Conservation (phyloP, 176 grass and related monocot genomes). For the Oryza meyeriana region DNA sequence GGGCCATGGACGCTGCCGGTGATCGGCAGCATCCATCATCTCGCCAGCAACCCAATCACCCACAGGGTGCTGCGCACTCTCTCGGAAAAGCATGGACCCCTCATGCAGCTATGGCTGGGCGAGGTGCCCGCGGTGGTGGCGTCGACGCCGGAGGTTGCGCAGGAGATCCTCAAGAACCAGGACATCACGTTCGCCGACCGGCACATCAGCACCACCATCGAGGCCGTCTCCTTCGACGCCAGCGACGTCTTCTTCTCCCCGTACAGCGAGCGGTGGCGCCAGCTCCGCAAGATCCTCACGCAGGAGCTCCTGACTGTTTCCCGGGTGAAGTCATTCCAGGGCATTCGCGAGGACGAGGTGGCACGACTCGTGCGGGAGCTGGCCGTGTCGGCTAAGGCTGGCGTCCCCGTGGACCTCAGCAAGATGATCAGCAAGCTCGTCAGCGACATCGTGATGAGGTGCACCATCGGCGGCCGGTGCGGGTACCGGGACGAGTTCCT, state of each 20-base stretch:
- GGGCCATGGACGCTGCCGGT: slow-evolving; percentile 26
- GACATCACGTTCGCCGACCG: slow-evolving; percentile 12
- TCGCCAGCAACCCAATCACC: background rate
- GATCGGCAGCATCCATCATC: slow-evolving; percentile 26
- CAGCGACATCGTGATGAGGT: slow-evolving; percentile 25
- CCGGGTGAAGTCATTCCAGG: background rate
- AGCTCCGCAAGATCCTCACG: background rate
- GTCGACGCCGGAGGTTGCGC: slow-evolving; percentile 10
- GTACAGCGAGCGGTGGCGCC: background rate
- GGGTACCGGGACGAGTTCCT: slow-evolving; percentile 25
- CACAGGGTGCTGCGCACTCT: background rate
- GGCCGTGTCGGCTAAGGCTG: background rate
- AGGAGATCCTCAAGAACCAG: background rate
- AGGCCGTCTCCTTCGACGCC: background rate
- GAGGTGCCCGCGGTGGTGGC: slow-evolving; percentile 25
- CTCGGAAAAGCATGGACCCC: background rate
- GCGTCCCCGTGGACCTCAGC: background rate
- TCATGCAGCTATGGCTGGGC: slow-evolving; percentile 19
- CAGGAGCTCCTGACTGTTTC: slow-evolving; percentile 19
- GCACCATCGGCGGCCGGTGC: slow-evolving; percentile 13
- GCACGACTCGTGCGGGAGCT: background rate
- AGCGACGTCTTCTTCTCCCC: background rate
- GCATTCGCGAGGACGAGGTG: slow-evolving; percentile 31
- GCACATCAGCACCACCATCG: background rate
- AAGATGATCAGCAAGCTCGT: background rate